These are phyloP conservation scores for Naganishia cerealis DNA, from an alignment of 1,284 basidiomycete species.

Conservation along the genomic window DNA sequence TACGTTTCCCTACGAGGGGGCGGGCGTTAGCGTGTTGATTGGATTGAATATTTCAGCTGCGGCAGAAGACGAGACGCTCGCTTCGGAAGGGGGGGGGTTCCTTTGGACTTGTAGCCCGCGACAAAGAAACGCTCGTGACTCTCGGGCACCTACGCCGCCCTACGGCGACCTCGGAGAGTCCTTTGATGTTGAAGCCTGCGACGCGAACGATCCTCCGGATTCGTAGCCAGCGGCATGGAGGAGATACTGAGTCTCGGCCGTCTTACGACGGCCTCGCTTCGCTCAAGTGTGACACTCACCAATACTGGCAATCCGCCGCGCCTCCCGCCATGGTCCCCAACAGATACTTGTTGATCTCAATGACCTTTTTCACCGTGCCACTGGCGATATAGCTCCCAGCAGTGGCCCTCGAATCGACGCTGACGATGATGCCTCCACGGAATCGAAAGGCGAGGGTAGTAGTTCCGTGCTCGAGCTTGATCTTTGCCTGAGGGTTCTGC, in stretches of 20 bases:
- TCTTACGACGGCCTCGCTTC: neutral
- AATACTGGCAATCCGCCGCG: constrained; percentile 66
- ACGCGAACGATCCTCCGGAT: neutral
- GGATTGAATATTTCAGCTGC: neutral
- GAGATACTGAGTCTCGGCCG: neutral
- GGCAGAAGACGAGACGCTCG: neutral
- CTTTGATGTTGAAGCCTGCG: too few relatives aligned
- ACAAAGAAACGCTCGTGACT: neutral
- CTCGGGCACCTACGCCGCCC: too few relatives aligned
- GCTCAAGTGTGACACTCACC: constrained; percentile 41
- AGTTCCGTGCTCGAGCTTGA: constrained; percentile 98
- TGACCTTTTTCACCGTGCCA: constrained; percentile 97
- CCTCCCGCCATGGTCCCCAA: constrained; percentile 99
- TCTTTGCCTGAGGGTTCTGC: constrained; percentile 80
- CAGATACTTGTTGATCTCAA: constrained; percentile 98
- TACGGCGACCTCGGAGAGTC: too few relatives aligned
- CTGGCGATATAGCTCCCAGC: constrained; percentile 91
- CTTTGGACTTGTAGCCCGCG: neutral
- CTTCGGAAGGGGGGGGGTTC: neutral
- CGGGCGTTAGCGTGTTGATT: neutral
- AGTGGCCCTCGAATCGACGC: constrained; percentile 95
- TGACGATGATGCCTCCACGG: constrained; percentile 94
- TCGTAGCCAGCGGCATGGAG: neutral
- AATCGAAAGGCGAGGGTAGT: constrained; percentile 98
- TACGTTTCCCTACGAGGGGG: constrained; percentile 78